Evolutionary conservation across 345 rosid genomes (phyloP).

Genomic region (Mallotus nudiflorus): DNA sequence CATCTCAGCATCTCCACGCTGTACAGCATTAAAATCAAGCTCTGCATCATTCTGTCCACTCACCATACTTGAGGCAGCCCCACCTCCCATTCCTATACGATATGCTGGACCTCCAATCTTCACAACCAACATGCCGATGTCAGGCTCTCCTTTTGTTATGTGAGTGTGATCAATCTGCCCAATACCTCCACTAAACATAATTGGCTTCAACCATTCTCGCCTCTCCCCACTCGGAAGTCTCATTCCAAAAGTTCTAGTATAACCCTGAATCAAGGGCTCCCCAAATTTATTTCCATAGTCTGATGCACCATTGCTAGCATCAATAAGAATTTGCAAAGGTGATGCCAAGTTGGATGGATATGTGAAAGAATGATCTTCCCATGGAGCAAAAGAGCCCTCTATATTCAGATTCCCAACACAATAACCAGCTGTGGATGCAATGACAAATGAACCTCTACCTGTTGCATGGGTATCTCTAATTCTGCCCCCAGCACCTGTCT

Average conservation of each 20-base stretch:
- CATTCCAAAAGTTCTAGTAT: slow-evolving; percentile 87
- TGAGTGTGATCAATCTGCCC: slow-evolving; percentile 92
- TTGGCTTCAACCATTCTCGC: slow-evolving; percentile 95
- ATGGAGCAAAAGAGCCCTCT: slow-evolving; percentile 83
- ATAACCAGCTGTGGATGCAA: slow-evolving; percentile 87
- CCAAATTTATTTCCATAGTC: slow-evolving; percentile 97
- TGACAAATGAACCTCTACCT: slow-evolving; percentile 87
- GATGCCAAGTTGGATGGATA: slow-evolving; percentile 85
- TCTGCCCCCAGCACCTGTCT: slow-evolving; percentile 97
- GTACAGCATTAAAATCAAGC: slow-evolving; percentile 98
- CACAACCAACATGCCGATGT: slow-evolving; percentile 87
- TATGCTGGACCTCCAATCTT: slow-evolving; percentile 99
- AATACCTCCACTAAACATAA: slow-evolving; percentile 93
- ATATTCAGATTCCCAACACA: slow-evolving; percentile 80
- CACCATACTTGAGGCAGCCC: slow-evolving; percentile 98
- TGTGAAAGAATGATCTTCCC: slow-evolving; percentile 77
- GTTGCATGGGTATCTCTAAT: slow-evolving; percentile 99
- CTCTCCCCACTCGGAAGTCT: slow-evolving; percentile 93
- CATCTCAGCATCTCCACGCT: slow-evolving; percentile 98
- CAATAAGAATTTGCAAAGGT: slow-evolving; percentile 83
- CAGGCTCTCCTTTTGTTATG: slow-evolving; percentile 81
- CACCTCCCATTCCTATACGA: slow-evolving; percentile 97
- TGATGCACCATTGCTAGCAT: slow-evolving; percentile 94
- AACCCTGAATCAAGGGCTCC: slow-evolving; percentile 94
- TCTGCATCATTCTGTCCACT: slow-evolving; percentile 97